Percentiles rank a stretch among this genome's conserved stretches.
Conservation (phyloP, 164 flowering plant genomes). For the Sextonia rubra region DNA sequence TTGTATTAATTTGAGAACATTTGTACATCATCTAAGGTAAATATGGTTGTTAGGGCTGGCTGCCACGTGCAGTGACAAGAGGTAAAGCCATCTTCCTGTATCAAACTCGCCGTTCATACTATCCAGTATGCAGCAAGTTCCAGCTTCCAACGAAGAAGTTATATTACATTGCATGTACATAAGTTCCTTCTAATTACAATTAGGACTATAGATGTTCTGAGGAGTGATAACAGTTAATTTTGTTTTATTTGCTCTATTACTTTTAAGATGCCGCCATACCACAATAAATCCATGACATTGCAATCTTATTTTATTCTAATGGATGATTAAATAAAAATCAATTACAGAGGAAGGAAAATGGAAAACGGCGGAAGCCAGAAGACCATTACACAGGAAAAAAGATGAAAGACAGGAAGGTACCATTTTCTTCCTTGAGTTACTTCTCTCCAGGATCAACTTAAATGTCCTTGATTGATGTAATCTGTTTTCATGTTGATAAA, state of each 20-base stretch:
- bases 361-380: constrained; percentile 84
- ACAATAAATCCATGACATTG: neutral
- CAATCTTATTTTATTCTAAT: neutral
- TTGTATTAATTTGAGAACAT: neutral
- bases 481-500: neutral
- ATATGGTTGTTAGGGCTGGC: neutral
- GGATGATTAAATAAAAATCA: neutral
- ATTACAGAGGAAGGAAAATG: constrained; percentile 26
- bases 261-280: too few species aligned
- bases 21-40: neutral
- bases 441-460: neutral
- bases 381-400: constrained; percentile 56
- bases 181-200: neutral
- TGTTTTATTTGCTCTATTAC: too few species aligned
- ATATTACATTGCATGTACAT: neutral
- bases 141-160: too few species aligned
- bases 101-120: neutral
- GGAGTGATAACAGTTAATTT: too few species aligned
- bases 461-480: neutral
- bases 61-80: neutral
- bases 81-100: neutral
- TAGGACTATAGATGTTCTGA: neutral
- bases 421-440: neutral
- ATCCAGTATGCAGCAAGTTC: neutral
- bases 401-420: constrained; percentile 64